Evolutionary conservation across 176 grass and related monocot species (phyloP), one percentile per base, ranked within the genome.

Genomic region (Alloteropsis semialata): DNA sequence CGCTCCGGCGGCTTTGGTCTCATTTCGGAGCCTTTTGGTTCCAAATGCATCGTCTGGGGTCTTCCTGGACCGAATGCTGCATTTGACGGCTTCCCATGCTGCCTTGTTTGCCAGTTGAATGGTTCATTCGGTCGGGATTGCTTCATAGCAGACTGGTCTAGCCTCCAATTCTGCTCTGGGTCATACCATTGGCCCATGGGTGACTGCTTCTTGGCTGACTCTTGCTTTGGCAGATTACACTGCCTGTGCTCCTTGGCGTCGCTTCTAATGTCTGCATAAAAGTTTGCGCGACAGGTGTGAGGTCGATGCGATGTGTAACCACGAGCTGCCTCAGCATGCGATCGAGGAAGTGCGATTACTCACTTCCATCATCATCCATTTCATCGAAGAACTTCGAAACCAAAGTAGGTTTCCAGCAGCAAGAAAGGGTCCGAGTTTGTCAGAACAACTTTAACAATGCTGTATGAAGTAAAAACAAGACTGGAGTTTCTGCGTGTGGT

Each of bases 341-440:
- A 72, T 58, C 24, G 0, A 70, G 54, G 71, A 85, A 79, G 72
- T 46, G 32, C 37, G 50, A 67, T 39, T 65, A 91, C 92, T 94
- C 89, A 91, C 92, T 91, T 87, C 92, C 92, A 16, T 94, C 89
- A 68, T 94, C 87, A 80, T 91, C 89, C 84, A 94, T 89, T 79
- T 81, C 92, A 85, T 91, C 81, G 51, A 94, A 81, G 82, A 89
- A 94, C 89, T 94, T 89, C 32, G 7, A 64, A 84, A 87, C 42
- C 81, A 68, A 78, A 76, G 70, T 71, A 81, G 72, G 33, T 76
- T 83, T 60, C 37, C 69, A 54, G 60, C 15, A 30, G 4, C 45
- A 7, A 84, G 59, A 13, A 46, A 77, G 75, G 68, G 59, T 54
- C 48, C 38, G 86, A 55, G 56, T 69, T 53, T 84, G 83, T 94